These are phyloP conservation scores for Bauhinia variegata DNA, from an alignment of 306 rosid species.

Conservation along the genomic window DNA sequence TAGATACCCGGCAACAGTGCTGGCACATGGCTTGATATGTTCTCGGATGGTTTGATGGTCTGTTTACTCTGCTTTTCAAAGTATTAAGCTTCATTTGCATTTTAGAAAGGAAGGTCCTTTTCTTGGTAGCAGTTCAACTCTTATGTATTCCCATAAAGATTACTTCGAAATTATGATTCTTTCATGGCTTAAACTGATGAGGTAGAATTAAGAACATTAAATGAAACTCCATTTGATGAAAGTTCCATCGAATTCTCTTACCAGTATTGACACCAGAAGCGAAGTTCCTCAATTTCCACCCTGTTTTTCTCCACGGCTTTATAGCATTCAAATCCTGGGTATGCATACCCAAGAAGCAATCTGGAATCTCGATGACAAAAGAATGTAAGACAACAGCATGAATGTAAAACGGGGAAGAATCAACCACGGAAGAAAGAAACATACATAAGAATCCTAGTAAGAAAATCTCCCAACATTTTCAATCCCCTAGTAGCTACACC, in stretches of 20 bases:
- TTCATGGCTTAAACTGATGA: background rate
- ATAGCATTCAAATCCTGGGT: constrained; percentile 90
- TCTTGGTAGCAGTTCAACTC: constrained; percentile 19
- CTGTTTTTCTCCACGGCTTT: constrained; percentile 73
- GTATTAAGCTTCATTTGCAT: constrained; percentile 24
- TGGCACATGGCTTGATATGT: constrained; percentile 9
- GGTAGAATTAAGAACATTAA: background rate
- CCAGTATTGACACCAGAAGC: constrained; percentile 98
- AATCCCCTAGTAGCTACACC: constrained; percentile 34
- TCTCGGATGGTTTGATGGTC: constrained; percentile 20
- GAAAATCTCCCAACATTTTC: constrained; percentile 81
- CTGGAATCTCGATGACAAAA: constrained; percentile 42
- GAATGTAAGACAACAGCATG: background rate
- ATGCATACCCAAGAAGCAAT: constrained; percentile 78
- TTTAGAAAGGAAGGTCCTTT: constrained; percentile 26
- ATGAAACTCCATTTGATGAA: background rate
- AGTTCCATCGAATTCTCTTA: constrained; percentile 29
- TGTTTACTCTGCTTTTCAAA: constrained; percentile 34
- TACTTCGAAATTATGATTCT: constrained; percentile 7
- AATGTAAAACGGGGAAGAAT: background rate
- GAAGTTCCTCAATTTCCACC: constrained; percentile 70
- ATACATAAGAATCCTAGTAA: constrained; percentile 75
- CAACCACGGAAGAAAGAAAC: constrained; percentile 32
- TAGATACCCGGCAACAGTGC: background rate
- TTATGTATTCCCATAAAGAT: background rate